Percentiles rank a stretch among this genome's conserved stretches.
phyloP scores from a whole-genome alignment of 352 stramenopile genomes.

The Peronospora farinosa region DNA sequence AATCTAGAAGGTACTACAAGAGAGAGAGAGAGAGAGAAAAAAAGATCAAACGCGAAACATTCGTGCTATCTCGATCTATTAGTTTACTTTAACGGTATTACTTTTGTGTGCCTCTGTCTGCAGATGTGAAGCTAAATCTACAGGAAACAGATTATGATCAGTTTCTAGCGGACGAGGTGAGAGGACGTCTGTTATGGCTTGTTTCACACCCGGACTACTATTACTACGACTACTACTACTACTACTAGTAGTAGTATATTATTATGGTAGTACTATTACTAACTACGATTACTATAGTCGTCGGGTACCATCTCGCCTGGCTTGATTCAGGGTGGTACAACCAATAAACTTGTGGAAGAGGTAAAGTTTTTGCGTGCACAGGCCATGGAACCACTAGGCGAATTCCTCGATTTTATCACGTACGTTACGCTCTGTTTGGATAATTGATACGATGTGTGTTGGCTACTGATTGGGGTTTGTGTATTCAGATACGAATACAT shows the following conservation, averaged over 20 bases:
- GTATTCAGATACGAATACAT: slow-evolving; percentile 93
- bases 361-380: slow-evolving; percentile 97
- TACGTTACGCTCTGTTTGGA: slow-evolving; percentile 38
- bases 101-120: neutral
- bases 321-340: slow-evolving; percentile 81
- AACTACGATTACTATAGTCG: slow-evolving; percentile 47
- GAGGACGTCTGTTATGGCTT: neutral
- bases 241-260: too few species aligned
- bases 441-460: neutral
- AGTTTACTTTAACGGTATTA: too few species aligned
- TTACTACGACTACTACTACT: neutral
- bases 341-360: slow-evolving; percentile 90
- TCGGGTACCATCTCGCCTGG: slow-evolving; percentile 66
- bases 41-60: neutral
- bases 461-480: neutral
- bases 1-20: slow-evolving; percentile 77
- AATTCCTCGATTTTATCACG: slow-evolving; percentile 98
- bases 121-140: slow-evolving; percentile 92
- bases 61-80: too few species aligned
- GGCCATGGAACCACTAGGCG: slow-evolving; percentile 91
- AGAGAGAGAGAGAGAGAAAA: too few species aligned
- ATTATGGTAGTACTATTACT: slow-evolving; percentile 10
- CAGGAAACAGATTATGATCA: slow-evolving; percentile 98
- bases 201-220: too few species aligned
- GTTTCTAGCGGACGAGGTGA: slow-evolving; percentile 91